A percentile compares a stretch with the other conserved stretches of the same genome.
Evolutionary conservation across 768 basidiomycete species (phyloP).

Genomic region (Melanogaster broomeanus): DNA sequence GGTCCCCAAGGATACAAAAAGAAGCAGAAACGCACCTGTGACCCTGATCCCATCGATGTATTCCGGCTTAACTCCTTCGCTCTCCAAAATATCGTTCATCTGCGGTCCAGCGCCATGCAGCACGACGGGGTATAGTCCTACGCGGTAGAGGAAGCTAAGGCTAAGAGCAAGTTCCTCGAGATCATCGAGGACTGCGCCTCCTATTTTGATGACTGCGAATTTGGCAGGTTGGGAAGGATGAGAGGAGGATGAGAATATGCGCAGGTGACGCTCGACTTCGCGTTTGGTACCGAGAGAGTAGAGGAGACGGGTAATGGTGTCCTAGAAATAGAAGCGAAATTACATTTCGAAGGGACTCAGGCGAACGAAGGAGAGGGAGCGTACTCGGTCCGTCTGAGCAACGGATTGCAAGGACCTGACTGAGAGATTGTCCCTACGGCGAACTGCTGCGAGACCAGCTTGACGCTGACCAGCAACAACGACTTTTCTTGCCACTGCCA

Average conservation of each 20-base stretch:
- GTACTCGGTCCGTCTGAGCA: too few relatives aligned
- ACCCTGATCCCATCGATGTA: constrained; percentile 98
- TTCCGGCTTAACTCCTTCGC: constrained; percentile 91
- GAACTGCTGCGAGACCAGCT: too few relatives aligned
- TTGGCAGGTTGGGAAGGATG: constrained; percentile 89
- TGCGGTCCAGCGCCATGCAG: constrained; percentile 97
- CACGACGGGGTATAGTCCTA: constrained; percentile 97
- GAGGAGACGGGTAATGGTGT: constrained; percentile 94
- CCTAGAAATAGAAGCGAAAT: constrained; percentile 47
- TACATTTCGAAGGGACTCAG: neutral
- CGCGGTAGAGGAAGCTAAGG: constrained; percentile 93
- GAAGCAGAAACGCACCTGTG: constrained; percentile 60
- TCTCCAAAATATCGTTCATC: constrained; percentile 89
- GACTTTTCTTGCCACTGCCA: too few relatives aligned
- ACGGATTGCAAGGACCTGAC: too few relatives aligned
- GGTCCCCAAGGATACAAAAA: neutral
- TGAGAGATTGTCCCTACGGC: too few relatives aligned
- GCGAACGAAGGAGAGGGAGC: neutral
- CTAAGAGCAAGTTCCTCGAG: constrained; percentile 93
- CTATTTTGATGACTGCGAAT: constrained; percentile 98
- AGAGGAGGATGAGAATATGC: constrained; percentile 95
- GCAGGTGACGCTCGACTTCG: constrained; percentile 97
- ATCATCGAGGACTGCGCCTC: constrained; percentile 91
- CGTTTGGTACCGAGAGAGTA: constrained; percentile 97
- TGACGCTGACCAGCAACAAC: too few relatives aligned